Percentiles rank a stretch among this genome's conserved stretches.
phyloP scores from a whole-genome alignment of 2,329 filamentous ascomycete species.

The Dactylellina drechsleri region DNA sequence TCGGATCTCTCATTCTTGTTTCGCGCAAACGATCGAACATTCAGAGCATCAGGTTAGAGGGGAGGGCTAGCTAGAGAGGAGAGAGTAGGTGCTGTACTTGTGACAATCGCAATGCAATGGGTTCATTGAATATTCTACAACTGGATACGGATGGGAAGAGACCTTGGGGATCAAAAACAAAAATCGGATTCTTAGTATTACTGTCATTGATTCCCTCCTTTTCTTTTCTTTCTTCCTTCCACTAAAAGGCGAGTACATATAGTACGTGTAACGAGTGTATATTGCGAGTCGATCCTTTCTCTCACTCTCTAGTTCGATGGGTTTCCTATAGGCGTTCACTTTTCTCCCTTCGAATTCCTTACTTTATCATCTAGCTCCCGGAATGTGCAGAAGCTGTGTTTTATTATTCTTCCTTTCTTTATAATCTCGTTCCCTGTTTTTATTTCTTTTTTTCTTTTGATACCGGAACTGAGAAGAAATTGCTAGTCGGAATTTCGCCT shows the following conservation, averaged over 20 bases:
- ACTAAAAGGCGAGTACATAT: slow-evolving; percentile 49
- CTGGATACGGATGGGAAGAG: slow-evolving; percentile 12
- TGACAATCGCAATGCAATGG: slow-evolving; percentile 28
- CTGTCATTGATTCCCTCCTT: slow-evolving; percentile 25
- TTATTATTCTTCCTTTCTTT: slow-evolving; percentile 12
- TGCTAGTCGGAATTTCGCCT: background rate
- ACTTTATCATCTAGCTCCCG: slow-evolving; percentile 14
- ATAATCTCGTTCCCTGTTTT: background rate
- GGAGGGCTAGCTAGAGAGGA: slow-evolving; percentile 1
- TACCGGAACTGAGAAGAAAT: slow-evolving; percentile 1
- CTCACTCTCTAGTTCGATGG: slow-evolving; percentile 18
- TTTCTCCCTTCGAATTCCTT: slow-evolving; percentile 2
- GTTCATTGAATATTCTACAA: slow-evolving; percentile 13
- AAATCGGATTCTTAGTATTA: slow-evolving; percentile 14
- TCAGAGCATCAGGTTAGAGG: background rate
- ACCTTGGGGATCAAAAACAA: background rate
- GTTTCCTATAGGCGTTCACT: slow-evolving; percentile 35
- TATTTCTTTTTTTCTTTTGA: slow-evolving; percentile 1
- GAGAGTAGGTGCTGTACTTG: slow-evolving; percentile 4
- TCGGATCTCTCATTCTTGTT: background rate
- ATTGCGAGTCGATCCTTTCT: slow-evolving; percentile 43
- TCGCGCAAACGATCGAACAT: background rate
- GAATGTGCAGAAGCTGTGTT: background rate
- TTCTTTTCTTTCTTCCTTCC: slow-evolving; percentile 23
- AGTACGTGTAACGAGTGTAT: slow-evolving; percentile 51